Percentiles rank a stretch among this genome's conserved stretches.
Evolutionary conservation across 1,284 basidiomycete species (phyloP).

Genomic region (Apiotrichum gracile): DNA sequence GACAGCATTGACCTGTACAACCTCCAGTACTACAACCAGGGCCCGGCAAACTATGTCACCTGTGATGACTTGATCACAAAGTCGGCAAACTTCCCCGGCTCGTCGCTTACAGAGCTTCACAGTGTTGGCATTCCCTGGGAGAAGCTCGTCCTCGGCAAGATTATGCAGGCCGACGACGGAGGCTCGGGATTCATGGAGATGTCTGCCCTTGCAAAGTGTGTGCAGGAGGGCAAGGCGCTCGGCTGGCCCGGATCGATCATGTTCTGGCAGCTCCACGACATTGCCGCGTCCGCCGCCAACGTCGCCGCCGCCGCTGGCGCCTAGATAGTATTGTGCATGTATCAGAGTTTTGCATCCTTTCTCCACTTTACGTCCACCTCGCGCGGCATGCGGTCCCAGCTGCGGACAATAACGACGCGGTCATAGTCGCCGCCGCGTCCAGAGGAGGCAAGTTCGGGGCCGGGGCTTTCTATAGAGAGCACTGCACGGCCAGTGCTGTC

Average conservation of each 20-base stretch:
- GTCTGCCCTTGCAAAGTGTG: constrained; percentile 8
- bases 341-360: too few species aligned
- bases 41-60: constrained; percentile 12
- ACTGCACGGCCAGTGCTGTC: not conserved
- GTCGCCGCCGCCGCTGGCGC: too few species aligned
- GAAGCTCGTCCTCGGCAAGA: constrained; percentile 44
- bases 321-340: too few species aligned
- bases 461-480: not conserved
- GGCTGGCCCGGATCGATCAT: constrained; percentile 30
- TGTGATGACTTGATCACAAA: constrained; percentile 2
- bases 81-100: constrained; percentile 4
- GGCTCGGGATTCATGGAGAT: constrained; percentile 15
- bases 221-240: constrained; percentile 16
- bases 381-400: not conserved
- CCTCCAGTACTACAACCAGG: constrained; percentile 49
- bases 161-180: not conserved
- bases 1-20: constrained; percentile 38
- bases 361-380: constrained; percentile 5
- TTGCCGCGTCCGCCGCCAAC: not conserved
- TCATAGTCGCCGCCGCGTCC: not conserved
- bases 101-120: constrained; percentile 40
- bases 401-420: not conserved
- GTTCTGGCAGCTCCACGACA: constrained; percentile 21
- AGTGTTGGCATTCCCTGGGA: constrained; percentile 28
- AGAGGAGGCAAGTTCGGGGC: not conserved